Conservation (phyloP, 2,329 filamentous ascomycete genomes). For the Pestalotiopsis sp. region DNA sequence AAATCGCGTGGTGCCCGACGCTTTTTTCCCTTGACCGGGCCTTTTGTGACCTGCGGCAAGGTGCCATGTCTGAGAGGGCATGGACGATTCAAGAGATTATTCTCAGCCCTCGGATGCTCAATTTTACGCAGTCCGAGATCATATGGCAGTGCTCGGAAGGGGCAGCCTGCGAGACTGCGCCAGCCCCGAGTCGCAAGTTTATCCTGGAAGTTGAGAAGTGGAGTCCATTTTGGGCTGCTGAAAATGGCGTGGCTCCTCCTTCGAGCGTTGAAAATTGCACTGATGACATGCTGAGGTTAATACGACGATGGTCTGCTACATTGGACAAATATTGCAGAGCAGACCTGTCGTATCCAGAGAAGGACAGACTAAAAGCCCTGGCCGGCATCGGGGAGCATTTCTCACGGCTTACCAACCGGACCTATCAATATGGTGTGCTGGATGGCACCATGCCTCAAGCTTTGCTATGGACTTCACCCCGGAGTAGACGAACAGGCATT, state of each 20-base stretch:
- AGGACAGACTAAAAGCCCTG: neutral
- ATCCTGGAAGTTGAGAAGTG: neutral
- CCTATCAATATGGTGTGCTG: neutral
- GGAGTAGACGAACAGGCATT: neutral
- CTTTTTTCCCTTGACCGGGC: neutral
- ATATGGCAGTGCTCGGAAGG: neutral
- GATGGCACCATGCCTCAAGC: neutral
- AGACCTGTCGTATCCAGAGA: neutral
- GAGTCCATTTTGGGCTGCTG: neutral
- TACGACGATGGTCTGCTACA: neutral
- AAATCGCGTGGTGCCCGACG: accelerated
- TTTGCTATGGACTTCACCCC: neutral
- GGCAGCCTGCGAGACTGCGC: neutral
- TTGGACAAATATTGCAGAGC: neutral
- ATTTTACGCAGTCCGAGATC: neutral
- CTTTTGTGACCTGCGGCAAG: neutral
- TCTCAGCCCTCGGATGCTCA: neutral
- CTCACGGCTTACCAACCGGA: neutral
- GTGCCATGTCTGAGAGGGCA: neutral
- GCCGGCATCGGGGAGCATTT: neutral
- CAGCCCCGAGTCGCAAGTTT: neutral
- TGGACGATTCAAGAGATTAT: neutral
- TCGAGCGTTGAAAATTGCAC: neutral
- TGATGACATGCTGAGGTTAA: neutral
- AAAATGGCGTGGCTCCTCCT: neutral